Percentiles rank a stretch among this genome's conserved stretches.
phyloP scores from a whole-genome alignment of 2,329 filamentous ascomycete genomes.

The Fusarium sp. region DNA sequence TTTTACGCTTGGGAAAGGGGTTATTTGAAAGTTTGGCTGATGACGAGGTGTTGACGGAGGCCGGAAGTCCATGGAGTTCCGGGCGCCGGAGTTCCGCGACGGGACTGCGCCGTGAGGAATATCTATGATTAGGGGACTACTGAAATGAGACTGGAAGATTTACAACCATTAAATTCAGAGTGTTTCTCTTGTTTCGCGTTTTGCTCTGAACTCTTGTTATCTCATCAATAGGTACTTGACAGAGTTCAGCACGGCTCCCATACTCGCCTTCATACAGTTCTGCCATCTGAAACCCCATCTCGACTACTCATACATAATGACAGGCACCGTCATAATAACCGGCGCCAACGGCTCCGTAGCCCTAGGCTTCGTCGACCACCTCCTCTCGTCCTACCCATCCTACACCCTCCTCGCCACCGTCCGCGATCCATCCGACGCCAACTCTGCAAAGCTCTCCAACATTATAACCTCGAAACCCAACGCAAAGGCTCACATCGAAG shows the following conservation, averaged over 20 bases:
- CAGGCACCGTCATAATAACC: constrained; percentile 51
- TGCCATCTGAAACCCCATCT: not conserved
- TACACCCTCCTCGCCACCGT: constrained; percentile 50
- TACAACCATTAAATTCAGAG: too few relatives aligned
- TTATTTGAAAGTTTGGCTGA: not conserved
- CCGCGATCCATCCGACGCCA: constrained; percentile 47
- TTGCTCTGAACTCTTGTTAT: not conserved
- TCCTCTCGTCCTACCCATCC: constrained; percentile 26
- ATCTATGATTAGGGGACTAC: not conserved
- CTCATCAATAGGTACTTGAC: too few relatives aligned
- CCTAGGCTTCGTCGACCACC: constrained; percentile 16
- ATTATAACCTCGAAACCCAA: constrained; percentile 19
- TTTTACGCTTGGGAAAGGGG: not conserved
- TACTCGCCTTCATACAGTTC: not conserved
- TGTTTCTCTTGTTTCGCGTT: too few relatives aligned
- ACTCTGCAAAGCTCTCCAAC: constrained; percentile 45
- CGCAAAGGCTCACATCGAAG: constrained; percentile 16
- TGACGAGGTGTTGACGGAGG: not conserved
- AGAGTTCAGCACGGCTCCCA: not conserved
- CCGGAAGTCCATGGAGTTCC: constrained; percentile 35
- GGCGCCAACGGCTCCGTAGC: constrained; percentile 53
- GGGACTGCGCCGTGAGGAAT: not conserved
- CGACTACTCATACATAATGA: constrained; percentile 30
- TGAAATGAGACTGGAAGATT: too few relatives aligned
- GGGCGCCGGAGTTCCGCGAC: constrained; percentile 15